These are phyloP conservation scores for Aspergillus affinis DNA, from an alignment of 495 filamentous ascomycete species.

Conservation along the genomic window DNA sequence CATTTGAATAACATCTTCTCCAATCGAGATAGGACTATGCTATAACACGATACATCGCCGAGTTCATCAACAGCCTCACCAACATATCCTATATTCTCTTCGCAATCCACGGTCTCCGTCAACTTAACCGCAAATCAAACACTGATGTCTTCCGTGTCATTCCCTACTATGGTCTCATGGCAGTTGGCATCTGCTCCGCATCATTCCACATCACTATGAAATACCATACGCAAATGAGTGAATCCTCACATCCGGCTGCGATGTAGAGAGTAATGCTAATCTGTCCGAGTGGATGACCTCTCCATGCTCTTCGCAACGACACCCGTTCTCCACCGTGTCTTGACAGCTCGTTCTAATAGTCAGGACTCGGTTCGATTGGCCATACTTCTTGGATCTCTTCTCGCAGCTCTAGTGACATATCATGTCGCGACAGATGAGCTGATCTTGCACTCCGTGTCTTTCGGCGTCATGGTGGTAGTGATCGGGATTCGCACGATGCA, in stretches of 20 bases:
- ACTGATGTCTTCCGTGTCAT: conserved; percentile 22
- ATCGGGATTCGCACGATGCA: conserved; percentile 24
- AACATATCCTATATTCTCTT: conserved; percentile 29
- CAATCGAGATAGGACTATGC: conserved; percentile 27
- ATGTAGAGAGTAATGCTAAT: not conserved
- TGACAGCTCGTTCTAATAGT: conserved; percentile 26
- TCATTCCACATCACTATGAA: conserved; percentile 36
- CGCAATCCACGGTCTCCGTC: conserved; percentile 26
- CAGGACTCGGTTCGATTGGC: conserved; percentile 18
- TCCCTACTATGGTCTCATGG: conserved; percentile 32
- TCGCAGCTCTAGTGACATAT: conserved; percentile 31
- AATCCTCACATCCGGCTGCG: not conserved
- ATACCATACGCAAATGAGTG: conserved; percentile 40
- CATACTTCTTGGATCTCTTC: conserved; percentile 16
- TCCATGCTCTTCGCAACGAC: conserved; percentile 39
- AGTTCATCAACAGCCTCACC: conserved; percentile 38
- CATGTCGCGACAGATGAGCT: conserved; percentile 38
- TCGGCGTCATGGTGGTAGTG: conserved; percentile 25
- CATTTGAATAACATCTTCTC: not conserved
- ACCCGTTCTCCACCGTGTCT: conserved; percentile 30
- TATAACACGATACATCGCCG: conserved; percentile 32
- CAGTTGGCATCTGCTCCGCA: conserved; percentile 32
- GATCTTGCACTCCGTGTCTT: conserved; percentile 27
- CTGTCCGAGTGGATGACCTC: conserved; percentile 30
- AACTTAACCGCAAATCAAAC: conserved; percentile 19